These are phyloP conservation scores for Hypoxylon sp. DNA, from an alignment of 2,329 filamentous ascomycete genomes.

Conservation along the genomic window DNA sequence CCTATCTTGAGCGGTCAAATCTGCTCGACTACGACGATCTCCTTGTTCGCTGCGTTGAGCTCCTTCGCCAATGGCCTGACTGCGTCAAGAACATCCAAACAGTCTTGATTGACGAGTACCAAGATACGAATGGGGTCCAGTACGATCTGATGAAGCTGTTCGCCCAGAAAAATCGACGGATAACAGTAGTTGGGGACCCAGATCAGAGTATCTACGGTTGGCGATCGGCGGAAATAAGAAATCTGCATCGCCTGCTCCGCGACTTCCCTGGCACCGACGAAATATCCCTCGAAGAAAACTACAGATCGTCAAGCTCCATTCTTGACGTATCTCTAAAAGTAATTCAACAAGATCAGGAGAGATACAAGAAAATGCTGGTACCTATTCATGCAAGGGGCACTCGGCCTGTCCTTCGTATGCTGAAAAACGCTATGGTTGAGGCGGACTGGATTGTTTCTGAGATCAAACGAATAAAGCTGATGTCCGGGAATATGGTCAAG, in stretches of 20 bases:
- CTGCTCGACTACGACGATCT: slow-evolving; percentile 96
- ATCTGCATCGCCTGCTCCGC: slow-evolving; percentile 80
- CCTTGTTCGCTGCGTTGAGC: slow-evolving; percentile 82
- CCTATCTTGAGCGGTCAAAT: slow-evolving; percentile 79
- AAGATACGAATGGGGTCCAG: slow-evolving; percentile 95
- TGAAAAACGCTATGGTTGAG: slow-evolving; percentile 78
- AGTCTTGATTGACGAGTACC: slow-evolving; percentile 96
- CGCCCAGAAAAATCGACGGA: slow-evolving; percentile 76
- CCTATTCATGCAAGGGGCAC: slow-evolving; percentile 85
- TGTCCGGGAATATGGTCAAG: slow-evolving; percentile 80
- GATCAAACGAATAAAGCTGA: slow-evolving; percentile 75
- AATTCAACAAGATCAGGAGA: slow-evolving; percentile 87
- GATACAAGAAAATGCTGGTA: slow-evolving; percentile 83
- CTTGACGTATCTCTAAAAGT: slow-evolving; percentile 83
- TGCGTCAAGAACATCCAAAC: slow-evolving; percentile 92
- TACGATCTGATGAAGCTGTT: slow-evolving; percentile 94
- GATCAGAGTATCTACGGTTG: slow-evolving; percentile 99
- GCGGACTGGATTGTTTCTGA: slow-evolving; percentile 91
- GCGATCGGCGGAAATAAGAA: slow-evolving; percentile 91
- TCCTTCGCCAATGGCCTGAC: slow-evolving; percentile 77
- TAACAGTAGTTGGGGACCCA: slow-evolving; percentile 95
- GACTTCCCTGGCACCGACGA: slow-evolving; percentile 84
- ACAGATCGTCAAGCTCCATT: slow-evolving; percentile 89
- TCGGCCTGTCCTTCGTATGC: slow-evolving; percentile 80
- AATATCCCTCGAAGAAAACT: slow-evolving; percentile 92